Base-by-base conservation (phyloP, 1,284 basidiomycete species). In the Tausonia pullulans region DNA sequence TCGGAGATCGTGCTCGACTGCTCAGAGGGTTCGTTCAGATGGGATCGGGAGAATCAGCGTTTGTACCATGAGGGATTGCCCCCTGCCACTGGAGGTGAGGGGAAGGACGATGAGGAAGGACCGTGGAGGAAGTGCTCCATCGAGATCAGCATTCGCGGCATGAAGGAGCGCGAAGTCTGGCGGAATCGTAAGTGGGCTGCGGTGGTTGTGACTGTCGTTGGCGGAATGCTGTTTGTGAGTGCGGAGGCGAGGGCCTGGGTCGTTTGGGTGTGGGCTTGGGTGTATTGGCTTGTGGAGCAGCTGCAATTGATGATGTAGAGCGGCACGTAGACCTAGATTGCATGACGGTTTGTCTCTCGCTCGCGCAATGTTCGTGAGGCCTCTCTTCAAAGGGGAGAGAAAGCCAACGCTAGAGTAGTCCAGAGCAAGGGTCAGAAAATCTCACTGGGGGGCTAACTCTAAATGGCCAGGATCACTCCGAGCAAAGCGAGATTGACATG, bases 11-110 rank as follows among this genome's bases (percentile, higher is more conserved):
- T 61, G 16, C 16, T 65, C 54, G 48, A 40, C 8, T 45, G 55
- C 45, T 61, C 64, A 9, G 64, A 65, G 44, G 64, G 64, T 14
- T 27, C 16, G 8, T 9, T 65, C 14, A 39, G 45, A n/a, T 63
- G 61, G 61, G 53, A 49, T 13, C 45, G 56, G 9, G 27, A 39
- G 39, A 7, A 39, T 3, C 61, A 63, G 45, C 48, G 50, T 4
- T 9, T 63, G 27, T 9, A 43, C 16, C 56, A 41, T 44, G 41
- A 59, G 41, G 44, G 48, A 45, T 46, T 46, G 63, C 27, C 27
- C 27, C 27, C 27, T 27, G 27, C 27, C 27, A 27, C 27, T 2
- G 27, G 27, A 27, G 27, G 27, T 27, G 27, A 27, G 27, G 27
- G 27, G 27, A 27, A 27, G 27, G 27, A 27, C 27, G 27, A 57